Evolutionary conservation across 192 early-diverging fungal genomes (phyloP).

Genomic region (Backusella parvicylindrica): DNA sequence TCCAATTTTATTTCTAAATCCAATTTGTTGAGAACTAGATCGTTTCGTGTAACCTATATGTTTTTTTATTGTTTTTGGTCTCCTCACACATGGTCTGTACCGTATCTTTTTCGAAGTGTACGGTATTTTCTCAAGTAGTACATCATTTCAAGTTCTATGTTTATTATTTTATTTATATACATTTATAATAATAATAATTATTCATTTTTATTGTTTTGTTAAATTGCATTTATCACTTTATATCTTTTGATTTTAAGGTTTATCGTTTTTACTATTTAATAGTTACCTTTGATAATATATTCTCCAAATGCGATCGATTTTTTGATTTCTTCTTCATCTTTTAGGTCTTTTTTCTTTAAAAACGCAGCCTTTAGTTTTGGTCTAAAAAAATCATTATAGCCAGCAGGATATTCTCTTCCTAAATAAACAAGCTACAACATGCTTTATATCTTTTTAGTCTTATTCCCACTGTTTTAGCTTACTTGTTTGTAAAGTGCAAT

Average conservation of each 20-base stretch:
- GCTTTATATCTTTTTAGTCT: slow-evolving; percentile 5
- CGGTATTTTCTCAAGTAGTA: slow-evolving; percentile 46
- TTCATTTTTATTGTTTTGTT: slow-evolving; percentile 5
- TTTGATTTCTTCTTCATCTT: slow-evolving; percentile 32
- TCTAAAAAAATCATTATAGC: slow-evolving; percentile 38
- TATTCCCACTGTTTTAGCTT: background rate
- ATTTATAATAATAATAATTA: background rate
- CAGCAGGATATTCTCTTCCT: slow-evolving; percentile 43
- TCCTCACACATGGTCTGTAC: slow-evolving; percentile 6
- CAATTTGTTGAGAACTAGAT: background rate
- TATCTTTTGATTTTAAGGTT: background rate
- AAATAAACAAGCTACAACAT: slow-evolving; percentile 34
- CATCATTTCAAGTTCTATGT: slow-evolving; percentile 38
- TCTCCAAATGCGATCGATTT: slow-evolving; percentile 36
- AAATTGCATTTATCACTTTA: slow-evolving; percentile 5
- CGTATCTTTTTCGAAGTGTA: slow-evolving; percentile 30
- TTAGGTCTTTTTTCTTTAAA: slow-evolving; percentile 37
- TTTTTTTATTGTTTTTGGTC: slow-evolving; percentile 4
- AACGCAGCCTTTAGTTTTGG: slow-evolving; percentile 41
- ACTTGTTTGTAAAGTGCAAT: slow-evolving; percentile 38
- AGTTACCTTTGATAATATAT: slow-evolving; percentile 42
- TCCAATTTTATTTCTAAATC: background rate
- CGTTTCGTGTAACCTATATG: background rate
- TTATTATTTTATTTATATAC: background rate
- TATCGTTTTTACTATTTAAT: background rate